phyloP scores from a whole-genome alignment of 2,329 filamentous ascomycete species.

The Didymella arachidicola region DNA sequence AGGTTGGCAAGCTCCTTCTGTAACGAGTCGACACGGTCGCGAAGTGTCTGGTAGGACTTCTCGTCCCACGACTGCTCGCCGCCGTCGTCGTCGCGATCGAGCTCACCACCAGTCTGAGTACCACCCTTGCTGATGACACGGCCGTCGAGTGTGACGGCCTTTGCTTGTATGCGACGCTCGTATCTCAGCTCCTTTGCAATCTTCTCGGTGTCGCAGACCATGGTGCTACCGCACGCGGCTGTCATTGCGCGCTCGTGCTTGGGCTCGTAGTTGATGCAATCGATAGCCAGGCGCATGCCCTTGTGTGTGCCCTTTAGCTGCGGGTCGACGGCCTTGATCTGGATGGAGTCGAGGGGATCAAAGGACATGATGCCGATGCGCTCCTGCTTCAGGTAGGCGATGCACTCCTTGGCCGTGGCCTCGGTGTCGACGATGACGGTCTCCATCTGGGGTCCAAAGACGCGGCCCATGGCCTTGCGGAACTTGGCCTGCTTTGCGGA shows the following conservation, averaged over 20 bases:
- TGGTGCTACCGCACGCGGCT: conserved; percentile 92
- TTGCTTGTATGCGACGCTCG: conserved; percentile 82
- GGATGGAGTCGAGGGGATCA: conserved; percentile 95
- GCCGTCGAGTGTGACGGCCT: conserved; percentile 94
- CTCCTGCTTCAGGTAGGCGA: conserved; percentile 92
- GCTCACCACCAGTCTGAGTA: conserved; percentile 93
- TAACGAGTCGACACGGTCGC: conserved; percentile 76
- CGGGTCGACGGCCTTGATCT: conserved; percentile 88
- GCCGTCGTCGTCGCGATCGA: conserved; percentile 69
- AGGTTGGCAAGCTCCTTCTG: conserved; percentile 80
- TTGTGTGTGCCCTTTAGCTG: conserved; percentile 88
- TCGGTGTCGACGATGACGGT: conserved; percentile 94
- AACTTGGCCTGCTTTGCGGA: conserved; percentile 98
- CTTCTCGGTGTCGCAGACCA: conserved; percentile 88
- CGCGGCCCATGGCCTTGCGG: conserved; percentile 89
- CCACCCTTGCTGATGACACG: conserved; percentile 96
- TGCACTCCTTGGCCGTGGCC: conserved; percentile 91
- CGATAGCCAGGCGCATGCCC: conserved; percentile 85
- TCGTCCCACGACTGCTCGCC: conserved; percentile 87
- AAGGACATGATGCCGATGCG: conserved; percentile 88
- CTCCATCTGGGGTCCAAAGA: conserved; percentile 91
- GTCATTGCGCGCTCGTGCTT: conserved; percentile 90
- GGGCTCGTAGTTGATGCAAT: conserved; percentile 93
- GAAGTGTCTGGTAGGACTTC: conserved; percentile 84
- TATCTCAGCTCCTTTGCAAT: conserved; percentile 92